Base-by-base conservation (phyloP, 305 asterid genomes). In the Salvia sclarea region DNA sequence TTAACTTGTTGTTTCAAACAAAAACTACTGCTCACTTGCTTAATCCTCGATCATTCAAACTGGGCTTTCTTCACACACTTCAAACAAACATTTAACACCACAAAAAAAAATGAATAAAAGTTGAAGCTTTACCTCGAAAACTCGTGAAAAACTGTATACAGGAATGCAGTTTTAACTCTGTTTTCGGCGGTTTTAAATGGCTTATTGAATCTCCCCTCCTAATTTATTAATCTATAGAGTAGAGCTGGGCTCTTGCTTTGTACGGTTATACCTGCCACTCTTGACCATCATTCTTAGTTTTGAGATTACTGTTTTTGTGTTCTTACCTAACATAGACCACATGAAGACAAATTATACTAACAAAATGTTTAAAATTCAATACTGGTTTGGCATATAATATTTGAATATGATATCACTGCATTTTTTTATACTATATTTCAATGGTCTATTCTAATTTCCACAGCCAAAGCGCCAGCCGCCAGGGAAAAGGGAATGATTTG, bases 81-180 rank as follows among this genome's bases (percentile, higher is more conserved):
- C 4, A 35, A 11, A 31, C 30, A 21, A 44, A 17, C 50, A 72
- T 55, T 57, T 43, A 9, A 18, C 44, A 6, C 5, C 41, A 60
- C 33, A 35, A 24, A 9, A 24, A 9, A 64, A 31, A 10, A 49
- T 24, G 64, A 54, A 45, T 2, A 60, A 22, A 69, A 6, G 38
- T 22, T 11, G 45, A 50, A 58, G 24, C 11, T 25, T 53, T 74
- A 78, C 82, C 82, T 78, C 70, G 49, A 41, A 44, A n/a, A 48
- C 9, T 44, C 14, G 44, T 20, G 76, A 45, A 17, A 63, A 40
- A 47, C 10, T 24, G 28, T 30, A 22, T 8, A 49, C 5, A 22
- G 4, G 14, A 41, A 14, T 13, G 67, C 50, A 64, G 37, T 18
- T 53, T 58, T 44, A 3, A 7, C 52, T 43, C 48, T 28, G 63